Conservation (phyloP, 176 grass and related monocot species). For the Oryza glumipatula region DNA sequence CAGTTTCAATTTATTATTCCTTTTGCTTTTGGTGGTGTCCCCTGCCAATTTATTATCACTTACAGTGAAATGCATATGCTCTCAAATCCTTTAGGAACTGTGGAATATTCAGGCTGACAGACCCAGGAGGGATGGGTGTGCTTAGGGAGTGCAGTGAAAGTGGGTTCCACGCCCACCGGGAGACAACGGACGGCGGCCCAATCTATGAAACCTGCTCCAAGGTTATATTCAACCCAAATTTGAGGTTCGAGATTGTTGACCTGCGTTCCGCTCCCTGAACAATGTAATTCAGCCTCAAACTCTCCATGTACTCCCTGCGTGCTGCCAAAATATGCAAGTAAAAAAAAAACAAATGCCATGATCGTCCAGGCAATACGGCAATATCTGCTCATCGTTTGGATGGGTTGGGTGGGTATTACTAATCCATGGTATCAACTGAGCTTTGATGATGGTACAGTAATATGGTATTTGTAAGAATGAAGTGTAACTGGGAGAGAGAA, state of each 20-base stretch:
- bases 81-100: constrained; percentile 58
- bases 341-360: not conserved
- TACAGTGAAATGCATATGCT: constrained; percentile 33
- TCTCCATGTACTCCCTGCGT: not conserved
- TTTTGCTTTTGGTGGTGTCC: not conserved
- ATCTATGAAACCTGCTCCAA: constrained; percentile 77
- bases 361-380: not conserved
- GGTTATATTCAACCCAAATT: constrained; percentile 75
- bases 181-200: constrained; percentile 53
- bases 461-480: not conserved
- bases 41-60: constrained; percentile 2
- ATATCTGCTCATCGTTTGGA: not conserved
- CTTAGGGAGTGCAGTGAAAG: constrained; percentile 71
- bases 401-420: not conserved
- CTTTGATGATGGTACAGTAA: not conserved
- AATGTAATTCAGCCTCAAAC: not conserved
- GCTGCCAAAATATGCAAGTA: constrained; percentile 4
- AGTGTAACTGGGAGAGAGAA: not conserved
- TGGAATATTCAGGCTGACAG: constrained; percentile 91
- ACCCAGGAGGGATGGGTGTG: constrained; percentile 75
- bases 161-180: constrained; percentile 75
- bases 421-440: constrained; percentile 18
- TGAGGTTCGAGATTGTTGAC: constrained; percentile 95
- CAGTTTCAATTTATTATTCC: not conserved
- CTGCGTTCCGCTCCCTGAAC: constrained; percentile 60